These are phyloP conservation scores for Annulohypoxylon truncatum DNA, from an alignment of 2,329 filamentous ascomycete genomes.

Conservation along the genomic window DNA sequence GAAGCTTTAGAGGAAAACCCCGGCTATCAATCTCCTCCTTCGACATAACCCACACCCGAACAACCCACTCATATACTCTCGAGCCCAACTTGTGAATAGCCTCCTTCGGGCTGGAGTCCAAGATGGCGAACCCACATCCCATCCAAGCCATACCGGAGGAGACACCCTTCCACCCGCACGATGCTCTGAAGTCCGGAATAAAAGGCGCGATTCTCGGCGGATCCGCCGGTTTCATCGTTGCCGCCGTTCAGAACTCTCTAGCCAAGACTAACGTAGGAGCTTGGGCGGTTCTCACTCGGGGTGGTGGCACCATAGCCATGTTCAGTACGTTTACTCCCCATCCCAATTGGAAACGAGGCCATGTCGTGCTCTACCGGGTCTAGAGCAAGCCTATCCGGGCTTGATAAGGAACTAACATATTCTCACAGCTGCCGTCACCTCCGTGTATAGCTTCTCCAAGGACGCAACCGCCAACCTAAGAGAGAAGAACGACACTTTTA, in stretches of 20 bases:
- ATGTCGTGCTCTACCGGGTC: not conserved
- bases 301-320: constrained; percentile 77
- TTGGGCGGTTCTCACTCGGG: constrained; percentile 82
- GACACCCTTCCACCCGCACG: constrained; percentile 74
- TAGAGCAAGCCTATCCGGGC: not conserved
- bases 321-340: constrained; percentile 56
- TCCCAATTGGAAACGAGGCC: not conserved
- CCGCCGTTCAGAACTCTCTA: constrained; percentile 88
- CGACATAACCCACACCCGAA: not conserved
- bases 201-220: constrained; percentile 74
- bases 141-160: constrained; percentile 49
- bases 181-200: constrained; percentile 76
- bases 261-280: constrained; percentile 83
- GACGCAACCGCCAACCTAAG: constrained; percentile 85
- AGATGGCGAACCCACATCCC: constrained; percentile 48
- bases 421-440: constrained; percentile 73
- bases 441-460: constrained; percentile 81
- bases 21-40: not conserved
- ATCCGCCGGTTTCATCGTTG: constrained; percentile 75
- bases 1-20: not conserved
- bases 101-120: constrained; percentile 43
- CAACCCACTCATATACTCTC: not conserved
- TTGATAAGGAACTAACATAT: constrained; percentile 28
- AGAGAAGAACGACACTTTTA: constrained; percentile 83
- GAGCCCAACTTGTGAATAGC: constrained; percentile 35